These are phyloP conservation scores for Casaregolazyma lundiana DNA, from an alignment of 1,139 yeast genomes.

Conservation along the genomic window DNA sequence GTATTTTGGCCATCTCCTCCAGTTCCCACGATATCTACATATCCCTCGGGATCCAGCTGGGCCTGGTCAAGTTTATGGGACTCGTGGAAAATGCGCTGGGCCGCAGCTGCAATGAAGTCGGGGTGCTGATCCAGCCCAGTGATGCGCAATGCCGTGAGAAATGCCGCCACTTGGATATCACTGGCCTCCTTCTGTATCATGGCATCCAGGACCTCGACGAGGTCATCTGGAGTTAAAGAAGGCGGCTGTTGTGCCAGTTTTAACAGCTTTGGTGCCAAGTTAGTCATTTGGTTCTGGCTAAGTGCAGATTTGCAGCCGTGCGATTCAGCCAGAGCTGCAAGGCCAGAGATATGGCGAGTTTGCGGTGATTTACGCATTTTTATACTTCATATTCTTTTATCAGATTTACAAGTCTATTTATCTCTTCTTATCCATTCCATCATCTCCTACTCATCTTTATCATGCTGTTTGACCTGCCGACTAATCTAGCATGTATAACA, in stretches of 20 bases:
- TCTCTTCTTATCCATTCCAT: no score
- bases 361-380: no score
- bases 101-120: slow-evolving; percentile 81
- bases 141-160: slow-evolving; percentile 68
- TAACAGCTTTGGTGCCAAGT: slow-evolving; percentile 58
- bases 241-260: slow-evolving; percentile 57
- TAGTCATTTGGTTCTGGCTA: background rate
- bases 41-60: slow-evolving; percentile 48
- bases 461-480: no score
- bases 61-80: slow-evolving; percentile 29
- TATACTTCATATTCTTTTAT: no score
- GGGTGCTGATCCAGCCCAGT: slow-evolving; percentile 80
- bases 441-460: no score
- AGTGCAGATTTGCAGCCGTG: background rate
- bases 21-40: slow-evolving; percentile 90
- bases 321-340: no score
- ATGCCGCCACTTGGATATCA: slow-evolving; percentile 72
- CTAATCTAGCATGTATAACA: no score
- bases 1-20: slow-evolving; percentile 99
- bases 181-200: slow-evolving; percentile 56
- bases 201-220: slow-evolving; percentile 54
- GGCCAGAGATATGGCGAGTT: no score
- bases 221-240: slow-evolving; percentile 54
- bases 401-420: no score
- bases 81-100: slow-evolving; percentile 56